Base-by-base conservation (phyloP, 176 grass and related monocot species). In the Musa itinerans region DNA sequence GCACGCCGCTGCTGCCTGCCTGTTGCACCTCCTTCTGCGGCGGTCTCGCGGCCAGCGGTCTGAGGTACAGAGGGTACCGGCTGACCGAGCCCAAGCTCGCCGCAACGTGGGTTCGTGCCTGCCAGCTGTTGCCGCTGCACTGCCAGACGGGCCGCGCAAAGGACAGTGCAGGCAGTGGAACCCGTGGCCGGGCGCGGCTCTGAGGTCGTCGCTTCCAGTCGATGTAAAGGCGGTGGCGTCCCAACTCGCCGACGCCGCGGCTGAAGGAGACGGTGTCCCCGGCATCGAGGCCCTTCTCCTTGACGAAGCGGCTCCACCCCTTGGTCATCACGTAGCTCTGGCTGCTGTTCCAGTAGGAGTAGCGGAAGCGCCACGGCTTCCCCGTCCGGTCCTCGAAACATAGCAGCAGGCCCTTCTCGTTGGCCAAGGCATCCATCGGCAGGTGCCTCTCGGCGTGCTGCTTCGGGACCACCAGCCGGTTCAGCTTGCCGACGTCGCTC, bases 281-380 rank as follows among this genome's bases (percentile, higher is more conserved):
- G 72, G 94, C 90, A 53, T 76, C 75, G 72, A 98, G 93, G 67
- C 82, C 74, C 86, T 97, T 97, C 82, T 97, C 93, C 75, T 89
- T 92, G 52, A 97, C 93, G 79, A 97, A 97, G 62, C 90, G 90
- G 85, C 94, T 98, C 94, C 94, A 98, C 0, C 94, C 94, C 53
- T 98, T 98, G 82, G 94, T 98, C 85, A 98, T 91, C 51, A 98
- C 94, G 83, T 98, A 98, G 84, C 90, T 98, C 84, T 98, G 94
- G 88, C 94, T 98, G 88, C 90, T 98, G 80, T 91, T 93, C 94
- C 94, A 98, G 86, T 98, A 98, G 10, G 94, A 98, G 86, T 98
- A 98, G 50, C 94, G 88, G 85, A 98, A 98, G 74, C 86, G 73
- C 94, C 94, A 98, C 54, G 82, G 25, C 82, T 93, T 90, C 53